Percentiles rank a stretch among this genome's conserved stretches.
Evolutionary conservation across 176 grass and related monocot genomes (phyloP).

Genomic region (Musa acuminata): DNA sequence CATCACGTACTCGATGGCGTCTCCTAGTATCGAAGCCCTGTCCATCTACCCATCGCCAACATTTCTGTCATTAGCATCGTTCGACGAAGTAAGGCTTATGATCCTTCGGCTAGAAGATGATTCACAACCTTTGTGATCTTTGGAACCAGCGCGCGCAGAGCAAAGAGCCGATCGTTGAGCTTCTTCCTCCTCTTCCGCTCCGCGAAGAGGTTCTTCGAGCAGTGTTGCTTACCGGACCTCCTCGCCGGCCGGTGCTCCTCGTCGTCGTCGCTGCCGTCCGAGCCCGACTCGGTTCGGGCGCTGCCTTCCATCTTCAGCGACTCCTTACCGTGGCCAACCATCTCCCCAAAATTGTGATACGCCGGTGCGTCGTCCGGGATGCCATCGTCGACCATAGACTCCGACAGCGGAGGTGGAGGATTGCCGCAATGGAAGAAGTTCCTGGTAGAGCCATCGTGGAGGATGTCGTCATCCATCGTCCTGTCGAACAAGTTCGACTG

Average conservation of each 20-base stretch:
- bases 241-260: slow-evolving; percentile 29
- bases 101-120: background rate
- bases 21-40: slow-evolving; percentile 73
- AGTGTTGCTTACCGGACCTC: slow-evolving; percentile 50
- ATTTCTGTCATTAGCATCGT: background rate
- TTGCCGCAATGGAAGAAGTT: background rate
- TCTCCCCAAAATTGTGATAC: background rate
- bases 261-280: slow-evolving; percentile 71
- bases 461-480: background rate
- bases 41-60: slow-evolving; percentile 48
- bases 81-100: background rate
- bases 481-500: background rate
- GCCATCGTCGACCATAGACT: slow-evolving; percentile 6
- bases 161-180: slow-evolving; percentile 74
- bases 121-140: slow-evolving; percentile 82
- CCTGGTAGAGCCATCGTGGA: slow-evolving; percentile 24
- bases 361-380: too few species aligned
- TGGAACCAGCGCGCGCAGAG: slow-evolving; percentile 68
- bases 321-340: slow-evolving; percentile 24
- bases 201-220: slow-evolving; percentile 76
- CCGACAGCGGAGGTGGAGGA: slow-evolving; percentile 20
- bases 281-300: slow-evolving; percentile 42
- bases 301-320: slow-evolving; percentile 4
- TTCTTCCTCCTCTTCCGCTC: slow-evolving; percentile 74
- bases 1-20: slow-evolving; percentile 92